A percentile compares a stretch with the other conserved stretches of the same genome.
phyloP scores from a whole-genome alignment of 2,329 filamentous ascomycete species.

The Monilinia vaccinii-corymbosi region DNA sequence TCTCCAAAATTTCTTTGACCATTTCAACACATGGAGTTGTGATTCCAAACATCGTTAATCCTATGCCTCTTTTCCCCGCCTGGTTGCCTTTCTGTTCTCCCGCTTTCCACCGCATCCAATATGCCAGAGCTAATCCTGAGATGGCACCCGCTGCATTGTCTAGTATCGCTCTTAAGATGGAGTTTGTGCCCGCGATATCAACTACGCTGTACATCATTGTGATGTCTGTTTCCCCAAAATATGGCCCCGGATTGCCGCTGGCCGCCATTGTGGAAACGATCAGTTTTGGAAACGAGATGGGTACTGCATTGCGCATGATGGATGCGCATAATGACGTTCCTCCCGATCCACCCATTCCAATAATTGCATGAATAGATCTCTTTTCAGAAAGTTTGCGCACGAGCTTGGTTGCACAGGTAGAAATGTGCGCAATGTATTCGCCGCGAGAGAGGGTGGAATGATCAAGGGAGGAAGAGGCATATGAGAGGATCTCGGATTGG shows the following conservation, averaged over 20 bases:
- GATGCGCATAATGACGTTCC: conserved; percentile 51
- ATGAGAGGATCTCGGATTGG: conserved; percentile 35
- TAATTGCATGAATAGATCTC: conserved; percentile 42
- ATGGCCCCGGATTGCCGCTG: conserved; percentile 53
- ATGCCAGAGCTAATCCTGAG: conserved; percentile 41
- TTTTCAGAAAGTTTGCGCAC: conserved; percentile 34
- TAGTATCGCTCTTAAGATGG: conserved; percentile 47
- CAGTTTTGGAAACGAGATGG: conserved; percentile 59
- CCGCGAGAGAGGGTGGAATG: conserved; percentile 38
- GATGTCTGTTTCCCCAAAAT: conserved; percentile 61
- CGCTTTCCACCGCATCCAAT: conserved; percentile 30
- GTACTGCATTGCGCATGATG: conserved; percentile 51
- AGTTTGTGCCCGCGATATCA: conserved; percentile 58
- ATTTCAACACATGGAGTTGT: conserved; percentile 56
- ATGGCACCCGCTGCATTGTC: conserved; percentile 55
- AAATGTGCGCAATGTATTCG: conserved; percentile 49
- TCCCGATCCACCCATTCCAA: conserved; percentile 53
- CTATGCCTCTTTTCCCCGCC: conserved; percentile 40
- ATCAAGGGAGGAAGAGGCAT: conserved; percentile 26
- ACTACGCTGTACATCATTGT: conserved; percentile 64
- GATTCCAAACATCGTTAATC: conserved; percentile 67
- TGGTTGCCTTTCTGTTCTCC: neutral
- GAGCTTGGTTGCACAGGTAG: conserved; percentile 35
- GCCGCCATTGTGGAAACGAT: conserved; percentile 64
- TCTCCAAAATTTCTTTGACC: conserved; percentile 39